Conservation (phyloP, 352 stramenopile species). For the Peronospora farinosa region DNA sequence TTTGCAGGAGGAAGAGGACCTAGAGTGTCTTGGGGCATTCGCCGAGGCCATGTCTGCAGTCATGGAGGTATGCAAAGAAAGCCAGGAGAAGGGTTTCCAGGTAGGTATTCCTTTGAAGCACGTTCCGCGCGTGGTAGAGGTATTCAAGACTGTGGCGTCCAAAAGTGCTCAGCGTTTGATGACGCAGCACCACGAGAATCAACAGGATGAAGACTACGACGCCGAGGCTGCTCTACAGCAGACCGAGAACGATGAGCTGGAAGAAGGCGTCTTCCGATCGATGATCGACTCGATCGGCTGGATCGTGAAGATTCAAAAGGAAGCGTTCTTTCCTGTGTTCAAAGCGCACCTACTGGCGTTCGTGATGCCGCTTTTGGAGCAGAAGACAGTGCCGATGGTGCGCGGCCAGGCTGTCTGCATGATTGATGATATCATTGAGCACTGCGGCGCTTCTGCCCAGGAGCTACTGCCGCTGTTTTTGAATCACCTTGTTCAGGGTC, state of each 20-base stretch:
- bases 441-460: constrained; percentile 60
- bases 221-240: constrained; percentile 67
- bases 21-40: constrained; percentile 70
- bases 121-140: constrained; percentile 58
- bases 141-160: constrained; percentile 61
- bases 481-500: constrained; percentile 57
- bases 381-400: constrained; percentile 49
- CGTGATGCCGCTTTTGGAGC: constrained; percentile 61
- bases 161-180: constrained; percentile 61
- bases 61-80: constrained; percentile 80
- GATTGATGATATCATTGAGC: constrained; percentile 85
- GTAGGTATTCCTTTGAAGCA: constrained; percentile 66
- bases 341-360: constrained; percentile 59
- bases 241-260: constrained; percentile 60
- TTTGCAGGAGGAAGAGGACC: constrained; percentile 68
- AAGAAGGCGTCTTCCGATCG: constrained; percentile 71
- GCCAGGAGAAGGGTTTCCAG: constrained; percentile 58
- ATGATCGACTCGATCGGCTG: constrained; percentile 84
- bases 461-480: constrained; percentile 74
- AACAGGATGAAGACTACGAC: constrained; percentile 78
- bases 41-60: constrained; percentile 68
- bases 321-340: constrained; percentile 73
- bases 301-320: constrained; percentile 79
- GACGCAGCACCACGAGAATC: constrained; percentile 51
- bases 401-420: constrained; percentile 83